Conservation (phyloP, 192 early-diverging fungal genomes). For the Borealophlyctis nickersoniae region DNA sequence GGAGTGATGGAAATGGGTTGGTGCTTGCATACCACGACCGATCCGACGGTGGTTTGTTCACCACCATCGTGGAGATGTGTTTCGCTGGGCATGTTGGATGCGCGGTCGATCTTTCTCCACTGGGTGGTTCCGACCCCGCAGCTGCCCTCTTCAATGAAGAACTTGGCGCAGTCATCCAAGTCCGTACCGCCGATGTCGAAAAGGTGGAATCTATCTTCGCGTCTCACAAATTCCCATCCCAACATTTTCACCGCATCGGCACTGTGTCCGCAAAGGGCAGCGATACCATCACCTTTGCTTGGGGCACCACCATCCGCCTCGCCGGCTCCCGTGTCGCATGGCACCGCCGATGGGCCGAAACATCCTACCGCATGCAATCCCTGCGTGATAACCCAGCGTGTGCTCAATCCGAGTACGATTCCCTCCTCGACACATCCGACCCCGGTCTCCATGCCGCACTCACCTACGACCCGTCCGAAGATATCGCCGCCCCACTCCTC, state of each 20-base stretch:
- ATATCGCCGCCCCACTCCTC: slow-evolving; percentile 34
- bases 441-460: slow-evolving; percentile 75
- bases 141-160: slow-evolving; percentile 94
- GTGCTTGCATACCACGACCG: slow-evolving; percentile 97
- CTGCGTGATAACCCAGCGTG: slow-evolving; percentile 86
- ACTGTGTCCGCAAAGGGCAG: slow-evolving; percentile 45
- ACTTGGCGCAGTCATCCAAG: slow-evolving; percentile 94
- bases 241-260: slow-evolving; percentile 56
- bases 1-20: slow-evolving; percentile 44
- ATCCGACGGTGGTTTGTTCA: slow-evolving; percentile 94
- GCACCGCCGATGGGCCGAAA: slow-evolving; percentile 85
- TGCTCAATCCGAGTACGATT: slow-evolving; percentile 79
- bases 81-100: slow-evolving; percentile 92
- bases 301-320: slow-evolving; percentile 44
- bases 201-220: slow-evolving; percentile 49
- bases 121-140: slow-evolving; percentile 38
- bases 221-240: slow-evolving; percentile 50
- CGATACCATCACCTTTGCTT: slow-evolving; percentile 48
- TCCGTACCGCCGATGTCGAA: slow-evolving; percentile 57
- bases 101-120: slow-evolving; percentile 58
- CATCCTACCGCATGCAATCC: slow-evolving; percentile 87
- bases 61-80: slow-evolving; percentile 91
- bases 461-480: slow-evolving; percentile 72
- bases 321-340: slow-evolving; percentile 57
- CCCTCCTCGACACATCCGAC: slow-evolving; percentile 66